Evolutionary conservation across 768 basidiomycete genomes (phyloP).

Genomic region (Auricularia heimuer): DNA sequence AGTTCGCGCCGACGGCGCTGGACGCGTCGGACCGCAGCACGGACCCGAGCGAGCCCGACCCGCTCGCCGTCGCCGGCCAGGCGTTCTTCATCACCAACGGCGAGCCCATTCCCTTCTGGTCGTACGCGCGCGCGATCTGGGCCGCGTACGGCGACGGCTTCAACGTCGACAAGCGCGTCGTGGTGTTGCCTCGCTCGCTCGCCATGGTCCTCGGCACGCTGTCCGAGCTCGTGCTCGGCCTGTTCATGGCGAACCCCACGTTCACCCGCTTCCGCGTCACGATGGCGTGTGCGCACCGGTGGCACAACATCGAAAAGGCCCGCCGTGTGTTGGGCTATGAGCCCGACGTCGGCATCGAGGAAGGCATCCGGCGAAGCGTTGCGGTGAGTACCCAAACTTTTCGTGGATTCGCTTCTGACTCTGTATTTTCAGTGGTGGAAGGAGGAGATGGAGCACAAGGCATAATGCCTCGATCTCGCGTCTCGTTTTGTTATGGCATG

Average conservation of each 20-base stretch:
- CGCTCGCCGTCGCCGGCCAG: constrained; percentile 81
- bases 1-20: constrained; percentile 51
- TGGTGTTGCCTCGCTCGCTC: constrained; percentile 47
- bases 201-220: constrained; percentile 63
- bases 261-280: constrained; percentile 82
- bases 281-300: constrained; percentile 69
- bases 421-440: no score
- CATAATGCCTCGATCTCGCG: no score
- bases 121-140: constrained; percentile 80
- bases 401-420: no score
- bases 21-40: constrained; percentile 35
- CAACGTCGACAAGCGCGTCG: constrained; percentile 33
- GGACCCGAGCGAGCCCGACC: constrained; percentile 22
- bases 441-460: no score
- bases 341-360: constrained; percentile 79
- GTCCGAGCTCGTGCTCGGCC: constrained; percentile 63
- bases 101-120: constrained; percentile 95
- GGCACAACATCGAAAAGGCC: constrained; percentile 92
- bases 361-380: constrained; percentile 72
- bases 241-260: constrained; percentile 68
- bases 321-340: constrained; percentile 87
- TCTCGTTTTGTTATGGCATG: no score
- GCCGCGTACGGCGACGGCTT: constrained; percentile 42
- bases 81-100: constrained; percentile 96
- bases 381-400: constrained; percentile 39